phyloP scores from a whole-genome alignment of 257 asterid genomes.

The Nemophila menziesii region DNA sequence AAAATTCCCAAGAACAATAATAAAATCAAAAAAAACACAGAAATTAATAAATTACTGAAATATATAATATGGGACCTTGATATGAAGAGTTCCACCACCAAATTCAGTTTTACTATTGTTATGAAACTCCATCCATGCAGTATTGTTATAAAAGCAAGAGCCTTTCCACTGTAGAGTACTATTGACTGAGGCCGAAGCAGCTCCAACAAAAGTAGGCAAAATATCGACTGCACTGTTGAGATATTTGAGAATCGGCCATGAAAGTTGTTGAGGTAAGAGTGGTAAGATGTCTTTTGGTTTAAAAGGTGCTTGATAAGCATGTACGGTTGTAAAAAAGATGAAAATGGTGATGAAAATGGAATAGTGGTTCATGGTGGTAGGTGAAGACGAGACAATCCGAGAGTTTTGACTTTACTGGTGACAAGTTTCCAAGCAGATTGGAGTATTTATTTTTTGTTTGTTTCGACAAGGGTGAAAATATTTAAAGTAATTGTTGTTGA shows the following conservation, averaged over 20 bases:
- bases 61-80: constrained; percentile 36
- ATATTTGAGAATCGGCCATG: constrained; percentile 55
- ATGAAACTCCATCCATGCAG: constrained; percentile 69
- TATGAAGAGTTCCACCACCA: constrained; percentile 86
- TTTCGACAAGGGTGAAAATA: no score
- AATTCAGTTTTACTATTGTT: constrained; percentile 46
- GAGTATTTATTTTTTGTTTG: no score
- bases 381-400: constrained; percentile 8
- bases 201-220: constrained; percentile 70
- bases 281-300: constrained; percentile 51
- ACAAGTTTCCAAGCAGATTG: background rate
- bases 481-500: no score
- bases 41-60: background rate
- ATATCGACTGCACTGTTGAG: constrained; percentile 60
- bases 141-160: constrained; percentile 60
- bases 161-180: constrained; percentile 59
- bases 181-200: constrained; percentile 30
- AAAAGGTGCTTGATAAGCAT: constrained; percentile 39
- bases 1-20: background rate
- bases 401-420: background rate
- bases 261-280: constrained; percentile 50
- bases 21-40: background rate
- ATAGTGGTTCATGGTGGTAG: background rate
- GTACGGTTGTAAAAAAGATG: constrained; percentile 10
- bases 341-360: constrained; percentile 17